Evolutionary conservation across 1,284 basidiomycete species (phyloP).

Genomic region (Puccinia novopanici): DNA sequence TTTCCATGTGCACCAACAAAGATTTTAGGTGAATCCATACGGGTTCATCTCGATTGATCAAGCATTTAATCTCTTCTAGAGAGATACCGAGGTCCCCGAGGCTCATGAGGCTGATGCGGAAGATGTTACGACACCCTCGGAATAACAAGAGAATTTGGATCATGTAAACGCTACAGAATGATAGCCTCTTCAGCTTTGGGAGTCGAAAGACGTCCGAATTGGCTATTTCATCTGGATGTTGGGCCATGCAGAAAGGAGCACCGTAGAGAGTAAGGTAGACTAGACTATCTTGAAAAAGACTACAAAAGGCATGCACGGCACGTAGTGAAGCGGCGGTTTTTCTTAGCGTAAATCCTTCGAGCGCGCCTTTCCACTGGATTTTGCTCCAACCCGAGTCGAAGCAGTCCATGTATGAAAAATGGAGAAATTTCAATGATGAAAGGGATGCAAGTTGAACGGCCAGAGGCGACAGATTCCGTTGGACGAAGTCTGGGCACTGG

Average conservation of each 20-base stretch:
- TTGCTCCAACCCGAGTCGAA: background rate
- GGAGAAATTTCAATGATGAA: background rate
- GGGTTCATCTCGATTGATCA: background rate
- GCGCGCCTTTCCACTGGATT: background rate
- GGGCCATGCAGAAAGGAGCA: too few relatives aligned
- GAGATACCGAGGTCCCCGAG: background rate
- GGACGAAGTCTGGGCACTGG: background rate
- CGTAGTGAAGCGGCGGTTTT: background rate
- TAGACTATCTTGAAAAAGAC: background rate
- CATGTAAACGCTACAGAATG: background rate
- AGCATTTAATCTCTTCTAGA: background rate
- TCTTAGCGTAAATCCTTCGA: background rate
- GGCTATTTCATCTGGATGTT: background rate
- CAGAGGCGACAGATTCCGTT: background rate
- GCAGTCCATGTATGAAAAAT: background rate
- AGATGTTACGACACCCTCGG: background rate
- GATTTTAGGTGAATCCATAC: background rate
- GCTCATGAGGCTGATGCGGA: background rate
- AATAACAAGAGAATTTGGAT: background rate
- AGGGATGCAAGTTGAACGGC: background rate
- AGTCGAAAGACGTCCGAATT: background rate
- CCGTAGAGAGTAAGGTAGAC: background rate
- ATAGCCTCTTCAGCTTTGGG: background rate
- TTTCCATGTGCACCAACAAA: background rate
- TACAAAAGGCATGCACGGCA: background rate